Evolutionary conservation across 345 rosid species (phyloP).

Genomic region (Acer saccharum): DNA sequence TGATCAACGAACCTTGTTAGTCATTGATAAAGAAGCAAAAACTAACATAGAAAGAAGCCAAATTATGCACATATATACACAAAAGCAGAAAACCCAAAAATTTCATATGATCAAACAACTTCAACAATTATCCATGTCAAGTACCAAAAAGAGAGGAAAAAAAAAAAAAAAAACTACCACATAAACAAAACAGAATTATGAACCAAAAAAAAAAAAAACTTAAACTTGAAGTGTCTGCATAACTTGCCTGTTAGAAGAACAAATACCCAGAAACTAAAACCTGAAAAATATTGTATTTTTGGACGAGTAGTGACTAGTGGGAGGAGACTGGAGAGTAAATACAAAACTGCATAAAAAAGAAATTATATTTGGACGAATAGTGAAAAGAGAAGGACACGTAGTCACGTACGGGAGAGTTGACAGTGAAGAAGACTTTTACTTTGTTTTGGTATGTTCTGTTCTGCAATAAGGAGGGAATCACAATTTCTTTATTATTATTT

Average conservation of each 20-base stretch:
- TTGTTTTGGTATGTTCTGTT: not conserved
- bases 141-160: too few species aligned
- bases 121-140: not conserved
- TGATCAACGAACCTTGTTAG: not conserved
- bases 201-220: not conserved
- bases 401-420: too few species aligned
- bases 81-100: not conserved
- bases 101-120: not conserved
- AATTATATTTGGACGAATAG: not conserved
- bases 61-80: not conserved
- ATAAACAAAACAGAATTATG: not conserved
- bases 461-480: too few species aligned
- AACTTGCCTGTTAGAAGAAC: conserved; percentile 1
- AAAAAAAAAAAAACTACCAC: not conserved
- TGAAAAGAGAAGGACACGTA: not conserved
- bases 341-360: not conserved
- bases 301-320: not conserved
- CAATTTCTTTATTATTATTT: too few species aligned
- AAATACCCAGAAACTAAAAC: conserved; percentile 8
- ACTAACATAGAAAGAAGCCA: not conserved
- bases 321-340: not conserved
- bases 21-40: not conserved
- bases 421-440: not conserved
- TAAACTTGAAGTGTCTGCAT: not conserved
- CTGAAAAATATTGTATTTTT: not conserved